phyloP scores from a whole-genome alignment of 2,329 filamentous ascomycete species.

The Cordyceps cicadae region DNA sequence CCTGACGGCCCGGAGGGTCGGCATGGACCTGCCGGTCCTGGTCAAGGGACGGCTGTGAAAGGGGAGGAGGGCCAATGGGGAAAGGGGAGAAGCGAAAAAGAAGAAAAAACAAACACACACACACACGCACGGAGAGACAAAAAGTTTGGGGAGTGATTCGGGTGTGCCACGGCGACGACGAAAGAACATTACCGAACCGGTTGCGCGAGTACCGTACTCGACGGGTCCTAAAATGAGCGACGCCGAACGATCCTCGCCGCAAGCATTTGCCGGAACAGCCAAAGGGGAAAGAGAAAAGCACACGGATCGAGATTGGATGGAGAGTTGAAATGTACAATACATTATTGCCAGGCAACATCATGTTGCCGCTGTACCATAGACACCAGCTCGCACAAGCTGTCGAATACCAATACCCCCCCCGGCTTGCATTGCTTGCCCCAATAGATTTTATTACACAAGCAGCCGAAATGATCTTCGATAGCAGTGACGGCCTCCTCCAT shows the following conservation, averaged over 20 bases:
- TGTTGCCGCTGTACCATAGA: conserved; percentile 7
- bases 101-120: neutral
- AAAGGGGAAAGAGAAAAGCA: neutral
- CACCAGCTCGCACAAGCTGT: neutral
- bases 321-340: neutral
- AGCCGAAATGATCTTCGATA: too few species aligned
- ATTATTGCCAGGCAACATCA: neutral
- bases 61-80: too few species aligned
- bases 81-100: neutral
- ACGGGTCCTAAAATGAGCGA: neutral
- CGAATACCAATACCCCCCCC: conserved; percentile 5
- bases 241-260: neutral
- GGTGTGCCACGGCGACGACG: too few species aligned
- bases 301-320: neutral
- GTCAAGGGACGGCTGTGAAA: conserved; percentile 21
- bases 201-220: neutral
- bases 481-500: too few species aligned
- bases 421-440: neutral
- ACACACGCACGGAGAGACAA: too few species aligned
- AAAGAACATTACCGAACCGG: too few species aligned
- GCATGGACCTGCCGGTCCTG: conserved; percentile 76
- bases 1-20: conserved; percentile 77
- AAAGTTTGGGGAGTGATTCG: too few species aligned
- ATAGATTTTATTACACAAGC: too few species aligned
- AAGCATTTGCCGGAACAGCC: neutral